A percentile compares a stretch with the other conserved stretches of the same genome.
Conservation (phyloP, 106 monocot species). For the Dioscorea zingiberensis region DNA sequence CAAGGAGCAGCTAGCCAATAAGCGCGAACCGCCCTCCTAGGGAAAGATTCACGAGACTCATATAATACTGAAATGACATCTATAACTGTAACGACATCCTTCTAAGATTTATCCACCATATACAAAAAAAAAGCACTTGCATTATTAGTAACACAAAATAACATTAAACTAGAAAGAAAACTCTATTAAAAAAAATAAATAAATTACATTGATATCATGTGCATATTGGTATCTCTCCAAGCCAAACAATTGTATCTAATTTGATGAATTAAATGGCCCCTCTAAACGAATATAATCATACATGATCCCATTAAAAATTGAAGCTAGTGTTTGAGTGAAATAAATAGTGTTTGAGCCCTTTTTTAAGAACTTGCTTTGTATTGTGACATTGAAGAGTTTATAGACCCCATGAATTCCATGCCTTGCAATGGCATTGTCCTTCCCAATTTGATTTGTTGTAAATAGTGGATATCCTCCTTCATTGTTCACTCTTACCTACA, state of each 20-base stretch:
- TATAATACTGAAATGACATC: too few relatives aligned
- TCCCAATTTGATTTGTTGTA: slow-evolving; percentile 46
- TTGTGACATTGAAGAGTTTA: slow-evolving; percentile 45
- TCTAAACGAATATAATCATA: slow-evolving; percentile 84
- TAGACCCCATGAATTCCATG: slow-evolving; percentile 85
- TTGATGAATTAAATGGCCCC: slow-evolving; percentile 26
- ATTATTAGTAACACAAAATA: too few relatives aligned
- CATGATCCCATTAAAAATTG: slow-evolving; percentile 60
- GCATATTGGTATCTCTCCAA: too few relatives aligned
- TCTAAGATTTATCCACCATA: too few relatives aligned
- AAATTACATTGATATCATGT: too few relatives aligned
- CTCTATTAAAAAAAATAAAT: too few relatives aligned
- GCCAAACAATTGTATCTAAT: not conserved
- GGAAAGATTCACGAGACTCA: too few relatives aligned
- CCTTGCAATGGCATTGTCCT: slow-evolving; percentile 60
- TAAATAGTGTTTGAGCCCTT: slow-evolving; percentile 57
- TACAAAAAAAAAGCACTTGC: too few relatives aligned
- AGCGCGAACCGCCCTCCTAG: too few relatives aligned
- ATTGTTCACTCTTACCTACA: slow-evolving; percentile 36
- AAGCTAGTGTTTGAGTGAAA: slow-evolving; percentile 42
- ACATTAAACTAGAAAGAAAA: too few relatives aligned
- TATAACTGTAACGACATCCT: too few relatives aligned
- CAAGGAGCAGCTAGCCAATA: too few relatives aligned
- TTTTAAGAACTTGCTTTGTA: slow-evolving; percentile 39
- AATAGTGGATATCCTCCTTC: slow-evolving; percentile 29